A percentile compares a stretch with the other conserved stretches of the same genome.
Conservation (phyloP, 2,329 filamentous ascomycete genomes). For the Coleophoma cylindrospora region DNA sequence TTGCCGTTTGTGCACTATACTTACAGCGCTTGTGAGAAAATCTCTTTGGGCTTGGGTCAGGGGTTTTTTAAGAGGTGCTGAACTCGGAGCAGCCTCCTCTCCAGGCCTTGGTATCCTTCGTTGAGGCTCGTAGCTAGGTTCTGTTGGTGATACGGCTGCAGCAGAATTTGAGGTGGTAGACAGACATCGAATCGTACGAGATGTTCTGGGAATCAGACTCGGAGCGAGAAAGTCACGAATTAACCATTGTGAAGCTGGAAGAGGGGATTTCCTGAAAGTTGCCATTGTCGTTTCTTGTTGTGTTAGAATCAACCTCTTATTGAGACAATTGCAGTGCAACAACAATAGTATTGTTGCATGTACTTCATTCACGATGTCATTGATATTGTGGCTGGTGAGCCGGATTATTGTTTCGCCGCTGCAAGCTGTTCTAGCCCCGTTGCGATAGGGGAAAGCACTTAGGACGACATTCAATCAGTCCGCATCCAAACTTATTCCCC, state of each 20-base stretch:
- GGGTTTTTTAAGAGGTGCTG: conserved; percentile 29
- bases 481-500: neutral
- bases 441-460: too few species aligned
- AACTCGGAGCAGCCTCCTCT: conserved; percentile 11
- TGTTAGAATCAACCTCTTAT: too few species aligned
- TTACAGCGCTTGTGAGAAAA: conserved; percentile 70
- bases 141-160: neutral
- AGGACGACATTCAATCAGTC: too few species aligned
- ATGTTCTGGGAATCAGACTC: conserved; percentile 20
- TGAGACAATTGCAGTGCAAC: too few species aligned
- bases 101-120: conserved; percentile 30
- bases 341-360: too few species aligned
- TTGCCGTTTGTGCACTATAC: conserved; percentile 15
- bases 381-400: too few species aligned
- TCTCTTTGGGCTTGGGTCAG: conserved; percentile 66
- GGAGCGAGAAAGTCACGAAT: conserved; percentile 34
- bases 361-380: too few species aligned
- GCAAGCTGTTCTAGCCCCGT: too few species aligned
- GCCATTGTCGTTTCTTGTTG: neutral
- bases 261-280: conserved; percentile 7
- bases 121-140: conserved; percentile 2
- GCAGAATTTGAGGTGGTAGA: conserved; percentile 11
- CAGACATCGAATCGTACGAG: conserved; percentile 11
- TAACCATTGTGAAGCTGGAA: conserved; percentile 12
- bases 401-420: too few species aligned